Percentiles rank a stretch among this genome's conserved stretches.
phyloP scores from a whole-genome alignment of 768 basidiomycete genomes.

The Podaxis sp. region DNA sequence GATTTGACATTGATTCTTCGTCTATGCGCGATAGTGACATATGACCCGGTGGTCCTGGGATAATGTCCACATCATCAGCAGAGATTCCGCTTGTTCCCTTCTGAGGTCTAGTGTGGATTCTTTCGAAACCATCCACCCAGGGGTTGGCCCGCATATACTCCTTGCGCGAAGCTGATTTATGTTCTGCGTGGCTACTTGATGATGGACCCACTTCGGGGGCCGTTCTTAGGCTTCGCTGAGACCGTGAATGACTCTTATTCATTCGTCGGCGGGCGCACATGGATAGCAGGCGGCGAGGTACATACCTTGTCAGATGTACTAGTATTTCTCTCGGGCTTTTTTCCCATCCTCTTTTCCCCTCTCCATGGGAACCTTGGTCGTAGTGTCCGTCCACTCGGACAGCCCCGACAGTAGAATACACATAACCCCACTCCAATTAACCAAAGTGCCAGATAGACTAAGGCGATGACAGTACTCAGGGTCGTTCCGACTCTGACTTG shows the following conservation, averaged over 20 bases:
- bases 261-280: not conserved
- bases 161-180: not conserved
- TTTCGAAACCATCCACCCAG: not conserved
- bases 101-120: not conserved
- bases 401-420: not conserved
- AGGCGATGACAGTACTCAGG: slow-evolving; percentile 7
- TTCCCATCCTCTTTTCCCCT: slow-evolving; percentile 6
- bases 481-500: slow-evolving; percentile 1
- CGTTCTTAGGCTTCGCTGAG: not conserved
- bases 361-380: slow-evolving; percentile 2
- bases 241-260: not conserved
- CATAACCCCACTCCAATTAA: slow-evolving; percentile 3
- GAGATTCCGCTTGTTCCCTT: not conserved
- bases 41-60: not conserved
- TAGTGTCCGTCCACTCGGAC: not conserved
- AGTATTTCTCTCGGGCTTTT: not conserved
- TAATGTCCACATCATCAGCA: not conserved
- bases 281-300: not conserved
- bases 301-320: not conserved
- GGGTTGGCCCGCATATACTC: not conserved
- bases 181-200: not conserved
- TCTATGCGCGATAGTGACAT: not conserved
- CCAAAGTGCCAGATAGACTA: slow-evolving; percentile 10
- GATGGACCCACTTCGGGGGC: not conserved
- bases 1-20: slow-evolving; percentile 2